Conservation (phyloP, 257 asterid species). For the Nicotiana undulata region DNA sequence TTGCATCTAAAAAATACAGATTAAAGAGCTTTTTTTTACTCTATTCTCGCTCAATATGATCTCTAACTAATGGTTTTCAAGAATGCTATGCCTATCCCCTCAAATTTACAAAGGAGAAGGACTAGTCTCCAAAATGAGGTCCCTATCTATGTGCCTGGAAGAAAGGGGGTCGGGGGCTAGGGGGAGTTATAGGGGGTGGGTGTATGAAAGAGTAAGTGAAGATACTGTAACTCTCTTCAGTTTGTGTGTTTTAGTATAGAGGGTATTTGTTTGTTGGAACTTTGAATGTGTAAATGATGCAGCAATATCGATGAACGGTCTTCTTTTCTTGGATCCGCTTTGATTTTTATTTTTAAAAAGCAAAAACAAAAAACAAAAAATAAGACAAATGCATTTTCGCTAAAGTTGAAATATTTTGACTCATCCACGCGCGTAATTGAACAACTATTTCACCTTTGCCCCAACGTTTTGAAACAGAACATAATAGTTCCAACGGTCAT, state of each 20-base stretch:
- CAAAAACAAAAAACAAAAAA: not conserved
- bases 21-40: no score
- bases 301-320: constrained; percentile 69
- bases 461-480: not conserved
- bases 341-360: not conserved
- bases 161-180: not conserved
- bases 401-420: not conserved
- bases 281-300: constrained; percentile 13
- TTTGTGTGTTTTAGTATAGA: constrained; percentile 1
- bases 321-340: constrained; percentile 39
- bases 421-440: not conserved
- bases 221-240: not conserved
- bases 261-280: constrained; percentile 4
- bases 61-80: not conserved
- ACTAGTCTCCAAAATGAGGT: not conserved
- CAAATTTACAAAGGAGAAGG: not conserved
- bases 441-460: not conserved
- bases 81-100: not conserved
- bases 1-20: not conserved
- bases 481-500: not conserved
- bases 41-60: not conserved
- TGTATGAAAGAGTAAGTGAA: not conserved
- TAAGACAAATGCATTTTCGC: not conserved
- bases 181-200: not conserved
- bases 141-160: constrained; percentile 4